A percentile compares a stretch with the other conserved stretches of the same genome.
Evolutionary conservation across 1,139 yeast species (phyloP).

Genomic region (Kurtzmaniella quercitrusa): DNA sequence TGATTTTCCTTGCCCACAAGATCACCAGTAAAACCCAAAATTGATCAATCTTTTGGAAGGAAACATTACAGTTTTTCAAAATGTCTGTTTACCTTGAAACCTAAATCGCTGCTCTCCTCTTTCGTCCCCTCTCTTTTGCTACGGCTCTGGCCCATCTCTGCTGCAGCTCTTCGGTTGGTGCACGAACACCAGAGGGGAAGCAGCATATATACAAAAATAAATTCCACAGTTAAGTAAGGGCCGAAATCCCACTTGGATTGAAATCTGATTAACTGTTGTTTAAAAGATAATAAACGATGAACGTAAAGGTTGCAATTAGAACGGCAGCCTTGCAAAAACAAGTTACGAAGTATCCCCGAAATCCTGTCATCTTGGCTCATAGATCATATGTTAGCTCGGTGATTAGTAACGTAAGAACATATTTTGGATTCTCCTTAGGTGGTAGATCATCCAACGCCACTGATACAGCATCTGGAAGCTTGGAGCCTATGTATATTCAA

Average conservation of each 20-base stretch:
- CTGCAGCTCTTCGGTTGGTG: conserved; percentile 1
- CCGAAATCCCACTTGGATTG: neutral
- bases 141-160: neutral
- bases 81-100: neutral
- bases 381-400: conserved; percentile 6
- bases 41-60: neutral
- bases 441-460: conserved; percentile 12
- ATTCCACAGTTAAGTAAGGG: neutral
- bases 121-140: neutral
- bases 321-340: neutral
- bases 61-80: too few relatives aligned
- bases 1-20: too few relatives aligned
- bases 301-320: neutral
- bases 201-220: neutral
- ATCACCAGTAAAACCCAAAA: neutral
- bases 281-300: neutral
- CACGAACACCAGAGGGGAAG: conserved; percentile 1
- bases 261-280: too few relatives aligned
- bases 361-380: neutral
- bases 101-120: neutral
- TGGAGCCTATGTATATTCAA: conserved; percentile 30
- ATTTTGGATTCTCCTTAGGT: conserved; percentile 6
- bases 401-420: conserved; percentile 6
- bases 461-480: conserved; percentile 16
- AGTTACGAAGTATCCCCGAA: too few relatives aligned